phyloP scores from a whole-genome alignment of 306 rosid species.

The Senna tora region DNA sequence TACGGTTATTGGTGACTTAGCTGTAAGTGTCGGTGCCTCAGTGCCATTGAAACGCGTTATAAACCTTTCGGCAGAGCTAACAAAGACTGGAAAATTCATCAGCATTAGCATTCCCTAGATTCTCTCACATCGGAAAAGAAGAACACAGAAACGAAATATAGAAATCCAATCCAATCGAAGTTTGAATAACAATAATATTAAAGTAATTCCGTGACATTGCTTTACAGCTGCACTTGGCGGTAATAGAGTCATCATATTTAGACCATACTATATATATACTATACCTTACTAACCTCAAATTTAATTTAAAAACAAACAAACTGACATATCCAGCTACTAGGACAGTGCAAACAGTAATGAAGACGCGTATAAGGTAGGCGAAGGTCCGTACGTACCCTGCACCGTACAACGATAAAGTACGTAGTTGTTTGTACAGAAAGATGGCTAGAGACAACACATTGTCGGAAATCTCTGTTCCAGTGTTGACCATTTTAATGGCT shows the following conservation, averaged over 20 bases:
- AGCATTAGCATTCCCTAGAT: background rate
- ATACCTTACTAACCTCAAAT: too few relatives aligned
- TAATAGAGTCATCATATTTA: background rate
- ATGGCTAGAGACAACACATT: background rate
- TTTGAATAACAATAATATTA: background rate
- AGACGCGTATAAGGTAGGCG: background rate
- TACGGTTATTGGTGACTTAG: background rate
- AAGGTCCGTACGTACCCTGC: constrained; percentile 3
- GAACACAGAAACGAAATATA: background rate
- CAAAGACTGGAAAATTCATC: background rate
- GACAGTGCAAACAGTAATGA: background rate
- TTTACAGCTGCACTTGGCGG: background rate
- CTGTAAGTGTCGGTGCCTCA: background rate
- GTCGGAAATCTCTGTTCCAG: background rate
- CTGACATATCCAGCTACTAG: background rate
- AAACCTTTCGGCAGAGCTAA: background rate
- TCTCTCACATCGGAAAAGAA: background rate
- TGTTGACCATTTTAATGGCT: background rate
- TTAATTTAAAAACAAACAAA: background rate
- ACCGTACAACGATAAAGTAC: background rate
- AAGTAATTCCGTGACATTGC: background rate
- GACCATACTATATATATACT: background rate
- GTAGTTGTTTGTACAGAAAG: background rate
- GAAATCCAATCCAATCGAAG: too few relatives aligned
- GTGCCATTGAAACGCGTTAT: background rate